Conservation (phyloP, 169 alveolate genomes). For the Eimeria falciformis region DNA sequence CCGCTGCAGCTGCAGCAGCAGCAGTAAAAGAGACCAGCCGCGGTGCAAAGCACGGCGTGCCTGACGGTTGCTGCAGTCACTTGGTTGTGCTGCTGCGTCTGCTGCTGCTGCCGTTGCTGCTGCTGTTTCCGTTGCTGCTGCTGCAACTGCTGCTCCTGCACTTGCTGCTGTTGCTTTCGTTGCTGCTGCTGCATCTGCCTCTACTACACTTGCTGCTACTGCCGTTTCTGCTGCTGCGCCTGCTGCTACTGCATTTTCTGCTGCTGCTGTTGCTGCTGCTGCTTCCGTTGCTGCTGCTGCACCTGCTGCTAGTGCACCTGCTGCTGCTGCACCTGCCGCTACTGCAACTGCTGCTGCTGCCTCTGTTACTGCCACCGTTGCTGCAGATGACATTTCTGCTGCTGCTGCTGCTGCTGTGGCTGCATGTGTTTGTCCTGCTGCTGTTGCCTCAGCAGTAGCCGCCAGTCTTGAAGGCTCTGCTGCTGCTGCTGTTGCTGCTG, state of each 20-base stretch:
- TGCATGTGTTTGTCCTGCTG: neutral
- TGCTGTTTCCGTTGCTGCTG: neutral
- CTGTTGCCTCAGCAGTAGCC: neutral
- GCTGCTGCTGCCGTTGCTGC: neutral
- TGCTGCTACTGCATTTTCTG: neutral
- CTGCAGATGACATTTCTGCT: neutral
- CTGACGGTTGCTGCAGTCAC: neutral
- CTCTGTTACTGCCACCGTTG: neutral
- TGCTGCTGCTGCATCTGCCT: neutral
- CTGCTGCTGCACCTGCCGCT: neutral
- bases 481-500: conserved; percentile 46
- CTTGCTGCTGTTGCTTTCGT: neutral
- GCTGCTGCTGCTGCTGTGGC: neutral
- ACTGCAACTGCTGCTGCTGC: conserved; percentile 7
- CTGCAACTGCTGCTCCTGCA: neutral
- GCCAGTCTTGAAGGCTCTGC: conserved; percentile 9
- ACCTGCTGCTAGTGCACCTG: neutral
- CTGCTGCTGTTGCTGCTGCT: conserved; percentile 29
- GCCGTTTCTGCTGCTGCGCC: neutral
- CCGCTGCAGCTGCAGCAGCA: conserved; percentile 54
- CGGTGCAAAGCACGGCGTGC: conserved; percentile 40
- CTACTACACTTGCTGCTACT: conserved; percentile 8
- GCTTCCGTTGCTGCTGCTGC: conserved; percentile 13
- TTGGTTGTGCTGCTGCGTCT: neutral
- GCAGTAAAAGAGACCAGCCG: conserved; percentile 37